Evolutionary conservation across 257 asterid genomes (phyloP).

Genomic region (Striga asiatica): DNA sequence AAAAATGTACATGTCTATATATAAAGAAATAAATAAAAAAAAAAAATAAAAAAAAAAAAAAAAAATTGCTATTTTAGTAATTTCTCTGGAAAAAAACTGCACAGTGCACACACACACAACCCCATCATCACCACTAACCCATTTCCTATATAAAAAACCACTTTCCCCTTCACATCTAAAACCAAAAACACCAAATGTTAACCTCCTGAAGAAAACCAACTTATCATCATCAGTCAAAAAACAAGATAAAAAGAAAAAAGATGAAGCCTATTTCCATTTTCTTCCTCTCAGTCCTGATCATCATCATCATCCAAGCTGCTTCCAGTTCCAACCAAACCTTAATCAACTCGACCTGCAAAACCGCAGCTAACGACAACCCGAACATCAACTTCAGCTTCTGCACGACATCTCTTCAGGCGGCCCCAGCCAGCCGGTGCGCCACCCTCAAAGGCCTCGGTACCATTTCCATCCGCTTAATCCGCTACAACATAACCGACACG

Average conservation of each 20-base stretch:
- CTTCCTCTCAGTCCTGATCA: conserved; percentile 14
- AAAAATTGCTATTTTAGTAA: no score
- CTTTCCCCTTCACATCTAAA: no score
- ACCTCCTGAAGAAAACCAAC: not conserved
- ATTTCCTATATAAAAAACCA: no score
- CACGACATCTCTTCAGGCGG: conserved; percentile 52
- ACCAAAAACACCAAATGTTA: not conserved
- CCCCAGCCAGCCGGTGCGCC: conserved; percentile 66
- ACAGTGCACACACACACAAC: no score
- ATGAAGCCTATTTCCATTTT: conserved; percentile 16
- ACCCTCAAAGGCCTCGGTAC: conserved; percentile 39
- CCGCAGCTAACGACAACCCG: conserved; percentile 25
- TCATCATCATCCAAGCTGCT: conserved; percentile 7
- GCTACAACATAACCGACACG: conserved; percentile 62
- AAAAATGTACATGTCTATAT: no score
- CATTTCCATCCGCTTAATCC: conserved; percentile 42
- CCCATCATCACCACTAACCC: no score
- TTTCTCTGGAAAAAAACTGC: no score
- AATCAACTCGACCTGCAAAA: conserved; percentile 43
- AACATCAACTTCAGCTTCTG: conserved; percentile 58
- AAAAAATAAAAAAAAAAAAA: no score
- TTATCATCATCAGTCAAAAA: not conserved
- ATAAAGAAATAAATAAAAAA: no score
- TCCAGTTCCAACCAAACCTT: conserved; percentile 21
- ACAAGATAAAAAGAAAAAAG: not conserved